Evolutionary conservation across 768 basidiomycete species (phyloP).

Genomic region (Pisolithus tinctorius): DNA sequence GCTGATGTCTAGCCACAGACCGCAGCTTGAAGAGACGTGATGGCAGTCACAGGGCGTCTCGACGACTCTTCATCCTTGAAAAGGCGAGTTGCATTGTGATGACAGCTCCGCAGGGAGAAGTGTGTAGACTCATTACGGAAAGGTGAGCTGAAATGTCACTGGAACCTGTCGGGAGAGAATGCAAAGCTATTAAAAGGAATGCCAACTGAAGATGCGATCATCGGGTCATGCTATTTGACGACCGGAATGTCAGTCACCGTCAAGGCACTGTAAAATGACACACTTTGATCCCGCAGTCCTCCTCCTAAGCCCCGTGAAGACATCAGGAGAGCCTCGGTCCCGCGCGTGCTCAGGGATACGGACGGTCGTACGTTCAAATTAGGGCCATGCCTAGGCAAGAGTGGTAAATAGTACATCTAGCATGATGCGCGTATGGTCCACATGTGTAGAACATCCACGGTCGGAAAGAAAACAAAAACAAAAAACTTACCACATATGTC

Average conservation of each 20-base stretch:
- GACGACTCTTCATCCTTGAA: conserved; percentile 71
- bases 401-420: conserved; percentile 86
- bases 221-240: conserved; percentile 63
- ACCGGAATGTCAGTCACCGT: neutral
- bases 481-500: no score
- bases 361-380: conserved; percentile 84
- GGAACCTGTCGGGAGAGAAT: conserved; percentile 1
- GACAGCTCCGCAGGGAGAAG: conserved; percentile 65
- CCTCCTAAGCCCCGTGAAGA: conserved; percentile 71
- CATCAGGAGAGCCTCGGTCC: conserved; percentile 53
- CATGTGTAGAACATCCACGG: no score
- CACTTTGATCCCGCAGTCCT: conserved; percentile 88
- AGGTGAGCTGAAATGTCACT: conserved; percentile 78
- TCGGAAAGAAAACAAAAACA: no score
- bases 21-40: conserved; percentile 85
- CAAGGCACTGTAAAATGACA: conserved; percentile 71
- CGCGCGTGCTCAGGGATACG: conserved; percentile 43
- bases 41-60: conserved; percentile 81
- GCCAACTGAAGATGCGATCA: conserved; percentile 83
- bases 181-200: neutral
- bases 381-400: conserved; percentile 86
- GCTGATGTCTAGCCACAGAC: conserved; percentile 62
- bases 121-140: conserved; percentile 72
- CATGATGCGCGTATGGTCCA: no score
- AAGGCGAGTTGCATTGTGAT: conserved; percentile 80